Base-by-base conservation (phyloP, 306 rosid genomes). In the Oemleria cerasiformis region DNA sequence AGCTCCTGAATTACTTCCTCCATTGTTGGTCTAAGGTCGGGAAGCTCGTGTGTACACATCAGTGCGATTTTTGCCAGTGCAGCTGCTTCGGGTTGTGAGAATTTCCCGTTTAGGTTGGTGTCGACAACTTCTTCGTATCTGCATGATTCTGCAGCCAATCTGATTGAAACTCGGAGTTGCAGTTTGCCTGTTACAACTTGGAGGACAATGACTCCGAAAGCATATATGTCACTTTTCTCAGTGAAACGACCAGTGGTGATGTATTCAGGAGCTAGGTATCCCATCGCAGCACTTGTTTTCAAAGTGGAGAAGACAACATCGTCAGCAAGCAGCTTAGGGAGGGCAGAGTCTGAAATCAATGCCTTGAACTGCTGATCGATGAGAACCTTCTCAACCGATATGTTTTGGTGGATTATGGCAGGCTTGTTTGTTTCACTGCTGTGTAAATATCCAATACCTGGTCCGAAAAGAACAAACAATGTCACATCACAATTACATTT, bases 241-340 rank as follows among this genome's bases (percentile, higher is more conserved):
- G 97, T 91, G 78, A 89, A 91, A 16, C 96, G 96, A 63, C 99
- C 99, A 0, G 97, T 91, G 8, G 87, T 91, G 13, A 91, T 84
- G 82, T 94, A 94, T 79, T 94, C 99, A 0, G 97, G 97, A 65
- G 99, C 99, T 14, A 94, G 83, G 84, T 91, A 94, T 78, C 99
- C 99, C 99, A 91, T 91, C 42, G 99, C 97, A 42, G 99, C 99
- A 74, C 99, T 94, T 7, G 83, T 84, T 84, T 94, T 94, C n/a
- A 94, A 86, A 67, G 92, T 86, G 15, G 95, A 91, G 85, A 88
- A 91, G 77, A 91, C 88, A 42, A 92, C 84, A 75, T 94, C 99
- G 70, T 94, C 97, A 25, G 97, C 99, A 10, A 94, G 96, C 83
- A 94, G 90, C 87, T 84, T 85, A 0, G 96, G 91, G 41, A 94